Evolutionary conservation across 192 early-diverging fungal species (phyloP), one percentile per base, ranked within the genome.

Genomic region (Podila epicladia): DNA sequence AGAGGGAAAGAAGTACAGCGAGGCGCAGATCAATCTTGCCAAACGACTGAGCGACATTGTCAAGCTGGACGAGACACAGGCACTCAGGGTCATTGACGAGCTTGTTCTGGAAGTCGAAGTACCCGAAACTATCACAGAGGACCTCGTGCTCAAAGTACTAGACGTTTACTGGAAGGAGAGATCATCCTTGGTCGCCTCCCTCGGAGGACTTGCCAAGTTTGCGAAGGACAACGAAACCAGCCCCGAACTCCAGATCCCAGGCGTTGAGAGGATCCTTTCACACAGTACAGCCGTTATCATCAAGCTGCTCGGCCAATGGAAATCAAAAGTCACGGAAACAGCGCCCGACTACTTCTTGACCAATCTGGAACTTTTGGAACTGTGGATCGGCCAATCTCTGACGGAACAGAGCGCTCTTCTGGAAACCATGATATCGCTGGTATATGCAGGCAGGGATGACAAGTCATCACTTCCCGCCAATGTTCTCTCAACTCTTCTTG

Each of bases 331-430:
- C 22, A 57, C 67, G 9, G 63, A 65, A 31, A 49, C 51, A 9
- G 80, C 82, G 17, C 75, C 83, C 24, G 66, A 72, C 1, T 72
- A 69, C 28, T 77, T 83, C 11, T 38, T 63, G 2, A 33, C 64
- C n/a, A 65, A 68, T 15, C 9, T 78, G 7, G 66, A 65, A 3
- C 72, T 72, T 29, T 31, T 77, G 13, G 63, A 62, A 4, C 62
- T 73, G 13, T 85, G 82, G 82, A 83, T 83, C 37, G 72, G 72
- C 17, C 86, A 87, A 32, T 73, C 68, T 2, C 48, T 87, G 26
- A 78, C 65, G 19, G 86, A 87, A 51, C 84, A 87, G 58, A 74
- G 73, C n/a, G 73, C 75, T 5, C 51, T 87, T 9, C 48, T 87
- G 24, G 86, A 87, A 45, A 63, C 82, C 7, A 50, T 83, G 48